Evolutionary conservation across 768 basidiomycete genomes (phyloP).

Genomic region (Wakefieldia striispora): DNA sequence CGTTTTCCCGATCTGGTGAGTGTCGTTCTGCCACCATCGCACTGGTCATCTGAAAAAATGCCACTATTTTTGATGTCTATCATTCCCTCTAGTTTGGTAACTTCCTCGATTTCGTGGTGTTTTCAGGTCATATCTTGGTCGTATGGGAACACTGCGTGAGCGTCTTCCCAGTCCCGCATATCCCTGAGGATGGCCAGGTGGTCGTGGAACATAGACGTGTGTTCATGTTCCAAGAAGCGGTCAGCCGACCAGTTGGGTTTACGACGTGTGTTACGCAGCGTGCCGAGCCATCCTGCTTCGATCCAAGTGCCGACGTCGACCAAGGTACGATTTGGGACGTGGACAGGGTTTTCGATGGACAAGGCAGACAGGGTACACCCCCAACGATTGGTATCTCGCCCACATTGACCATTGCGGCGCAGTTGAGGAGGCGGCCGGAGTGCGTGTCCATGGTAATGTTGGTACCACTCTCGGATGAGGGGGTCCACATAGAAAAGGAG

Average conservation of each 20-base stretch:
- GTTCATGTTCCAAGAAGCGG: constrained; percentile 27
- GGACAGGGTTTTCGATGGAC: not conserved
- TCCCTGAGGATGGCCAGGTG: constrained; percentile 21
- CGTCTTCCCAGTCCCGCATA: constrained; percentile 22
- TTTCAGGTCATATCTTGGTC: constrained; percentile 21
- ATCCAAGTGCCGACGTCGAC: not conserved
- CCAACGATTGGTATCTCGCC: not conserved
- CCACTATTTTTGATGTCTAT: not conserved
- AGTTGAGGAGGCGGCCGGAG: constrained; percentile 9
- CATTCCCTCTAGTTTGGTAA: constrained; percentile 17
- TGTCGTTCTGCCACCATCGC: not conserved
- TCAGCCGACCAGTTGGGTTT: constrained; percentile 24
- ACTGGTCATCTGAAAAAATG: not conserved
- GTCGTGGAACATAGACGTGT: constrained; percentile 23
- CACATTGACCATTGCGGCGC: constrained; percentile 27
- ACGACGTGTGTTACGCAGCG: constrained; percentile 24
- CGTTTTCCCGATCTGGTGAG: constrained; percentile 21
- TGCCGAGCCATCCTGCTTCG: not conserved
- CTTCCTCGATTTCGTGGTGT: constrained; percentile 27
- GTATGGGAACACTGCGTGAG: constrained; percentile 30
- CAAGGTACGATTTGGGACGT: not conserved
- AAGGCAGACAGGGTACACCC: not conserved
- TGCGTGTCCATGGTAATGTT: constrained; percentile 26
- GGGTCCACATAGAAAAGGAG: not conserved
- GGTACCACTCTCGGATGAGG: constrained; percentile 16